Evolutionary conservation across 2,329 filamentous ascomycete species (phyloP).

Genomic region (Arthrobotrys pseudoclavata): DNA sequence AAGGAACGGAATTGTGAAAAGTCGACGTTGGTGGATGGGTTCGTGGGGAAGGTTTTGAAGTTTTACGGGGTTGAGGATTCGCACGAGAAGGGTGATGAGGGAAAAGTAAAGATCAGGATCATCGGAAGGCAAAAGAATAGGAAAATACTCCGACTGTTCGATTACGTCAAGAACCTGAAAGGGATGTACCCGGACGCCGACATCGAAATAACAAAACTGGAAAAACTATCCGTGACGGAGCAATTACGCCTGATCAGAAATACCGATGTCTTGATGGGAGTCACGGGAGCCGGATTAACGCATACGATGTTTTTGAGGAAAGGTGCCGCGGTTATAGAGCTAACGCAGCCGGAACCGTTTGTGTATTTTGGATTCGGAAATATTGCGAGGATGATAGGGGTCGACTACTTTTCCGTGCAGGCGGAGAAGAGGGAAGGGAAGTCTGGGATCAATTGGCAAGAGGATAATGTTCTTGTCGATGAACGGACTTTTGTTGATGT

Average conservation of each 20-base stretch:
- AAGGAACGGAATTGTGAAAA: conserved; percentile 50
- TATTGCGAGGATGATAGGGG: conserved; percentile 18
- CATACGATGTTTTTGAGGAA: conserved; percentile 62
- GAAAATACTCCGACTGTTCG: conserved; percentile 59
- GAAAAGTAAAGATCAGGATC: conserved; percentile 60
- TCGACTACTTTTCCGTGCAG: conserved; percentile 35
- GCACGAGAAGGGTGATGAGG: not conserved
- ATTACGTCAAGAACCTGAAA: conserved; percentile 50
- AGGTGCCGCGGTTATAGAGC: conserved; percentile 33
- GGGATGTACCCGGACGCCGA: conserved; percentile 58
- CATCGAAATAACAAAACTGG: conserved; percentile 61
- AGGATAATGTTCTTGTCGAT: conserved; percentile 30
- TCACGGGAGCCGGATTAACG: conserved; percentile 63
- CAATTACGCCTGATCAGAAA: conserved; percentile 61
- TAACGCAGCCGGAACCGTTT: conserved; percentile 46
- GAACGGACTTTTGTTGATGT: conserved; percentile 33
- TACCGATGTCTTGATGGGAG: conserved; percentile 62
- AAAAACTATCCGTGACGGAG: conserved; percentile 57
- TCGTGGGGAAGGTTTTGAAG: conserved; percentile 52
- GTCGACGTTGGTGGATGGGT: conserved; percentile 54
- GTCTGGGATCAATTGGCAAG: conserved; percentile 31
- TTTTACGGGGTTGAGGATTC: conserved; percentile 19
- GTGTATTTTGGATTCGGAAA: conserved; percentile 43
- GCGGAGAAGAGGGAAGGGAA: conserved; percentile 20
- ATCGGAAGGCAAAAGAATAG: conserved; percentile 61